Percentiles rank a stretch among this genome's conserved stretches.
phyloP scores from a whole-genome alignment of 163 green algal genomes.

The Volvox carteri region DNA sequence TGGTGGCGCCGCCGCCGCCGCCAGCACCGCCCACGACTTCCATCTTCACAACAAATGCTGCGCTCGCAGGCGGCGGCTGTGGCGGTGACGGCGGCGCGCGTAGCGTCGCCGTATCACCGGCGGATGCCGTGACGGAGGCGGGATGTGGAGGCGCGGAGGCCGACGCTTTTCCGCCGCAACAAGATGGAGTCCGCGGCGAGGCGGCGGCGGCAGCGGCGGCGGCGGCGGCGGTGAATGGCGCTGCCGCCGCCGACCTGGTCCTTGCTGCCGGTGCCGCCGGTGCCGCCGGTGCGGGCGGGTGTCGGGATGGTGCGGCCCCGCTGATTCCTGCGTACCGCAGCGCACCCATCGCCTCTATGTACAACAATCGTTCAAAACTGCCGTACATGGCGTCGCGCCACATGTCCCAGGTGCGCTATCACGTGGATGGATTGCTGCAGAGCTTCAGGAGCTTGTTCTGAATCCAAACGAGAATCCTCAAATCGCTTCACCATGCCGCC shows the following conservation, averaged over 20 bases:
- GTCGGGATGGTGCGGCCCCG: neutral
- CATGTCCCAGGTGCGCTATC: constrained; percentile 45
- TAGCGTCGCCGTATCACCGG: too few relatives aligned
- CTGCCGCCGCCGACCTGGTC: too few relatives aligned
- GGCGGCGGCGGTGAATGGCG: neutral
- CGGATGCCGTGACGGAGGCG: too few relatives aligned
- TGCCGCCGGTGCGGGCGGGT: neutral
- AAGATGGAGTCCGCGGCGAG: too few relatives aligned
- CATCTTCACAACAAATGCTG: neutral
- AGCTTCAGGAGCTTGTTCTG: too few relatives aligned
- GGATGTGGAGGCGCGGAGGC: too few relatives aligned
- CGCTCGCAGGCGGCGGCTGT: neutral
- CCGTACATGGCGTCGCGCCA: constrained; percentile 40
- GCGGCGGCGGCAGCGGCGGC: too few relatives aligned
- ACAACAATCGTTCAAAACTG: constrained; percentile 17
- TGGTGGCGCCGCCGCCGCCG: neutral
- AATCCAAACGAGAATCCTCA: too few relatives aligned
- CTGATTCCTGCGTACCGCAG: neutral
- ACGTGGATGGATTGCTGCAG: too few relatives aligned
- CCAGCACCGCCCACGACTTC: neutral
- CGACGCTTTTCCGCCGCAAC: too few relatives aligned
- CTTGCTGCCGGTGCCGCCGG: neutral
- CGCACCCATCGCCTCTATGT: neutral
- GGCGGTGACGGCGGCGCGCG: neutral
- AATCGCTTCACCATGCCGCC: too few relatives aligned